These are phyloP conservation scores for Clarireedia hainanense DNA, from an alignment of 2,329 filamentous ascomycete species.

Conservation along the genomic window DNA sequence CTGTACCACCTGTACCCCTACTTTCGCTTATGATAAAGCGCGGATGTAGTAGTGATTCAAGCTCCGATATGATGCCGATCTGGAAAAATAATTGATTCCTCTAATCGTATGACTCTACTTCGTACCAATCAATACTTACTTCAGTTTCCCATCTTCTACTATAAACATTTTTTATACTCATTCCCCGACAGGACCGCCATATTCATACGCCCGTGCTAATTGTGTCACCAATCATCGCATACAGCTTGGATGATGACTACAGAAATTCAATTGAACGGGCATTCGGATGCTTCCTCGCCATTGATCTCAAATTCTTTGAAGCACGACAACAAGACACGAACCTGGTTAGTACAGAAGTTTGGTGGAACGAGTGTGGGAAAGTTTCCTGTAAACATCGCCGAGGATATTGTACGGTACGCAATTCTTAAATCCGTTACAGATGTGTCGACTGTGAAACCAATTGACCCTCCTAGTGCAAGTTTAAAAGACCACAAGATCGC, in stretches of 20 bases:
- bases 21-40: background rate
- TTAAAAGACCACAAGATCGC: conserved; percentile 68
- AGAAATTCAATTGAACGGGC: conserved; percentile 13
- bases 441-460: conserved; percentile 3
- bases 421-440: conserved; percentile 3
- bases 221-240: background rate
- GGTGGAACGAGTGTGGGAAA: conserved; percentile 94
- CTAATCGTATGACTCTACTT: conserved; percentile 6
- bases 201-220: background rate
- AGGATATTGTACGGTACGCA: conserved; percentile 58
- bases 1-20: background rate
- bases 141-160: background rate
- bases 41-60: background rate
- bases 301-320: conserved; percentile 10
- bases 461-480: conserved; percentile 40
- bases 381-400: conserved; percentile 69
- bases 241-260: conserved; percentile 17
- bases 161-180: background rate
- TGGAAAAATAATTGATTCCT: conserved; percentile 4
- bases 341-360: conserved; percentile 91
- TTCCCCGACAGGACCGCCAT: background rate
- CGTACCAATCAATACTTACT: background rate
- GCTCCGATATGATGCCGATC: conserved; percentile 8
- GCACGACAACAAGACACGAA: conserved; percentile 28
- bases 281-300: conserved; percentile 11